Evolutionary conservation across 2,329 filamentous ascomycete genomes (phyloP), one percentile per base, ranked within the genome.

Genomic region (Ophiostoma angusticollis): DNA sequence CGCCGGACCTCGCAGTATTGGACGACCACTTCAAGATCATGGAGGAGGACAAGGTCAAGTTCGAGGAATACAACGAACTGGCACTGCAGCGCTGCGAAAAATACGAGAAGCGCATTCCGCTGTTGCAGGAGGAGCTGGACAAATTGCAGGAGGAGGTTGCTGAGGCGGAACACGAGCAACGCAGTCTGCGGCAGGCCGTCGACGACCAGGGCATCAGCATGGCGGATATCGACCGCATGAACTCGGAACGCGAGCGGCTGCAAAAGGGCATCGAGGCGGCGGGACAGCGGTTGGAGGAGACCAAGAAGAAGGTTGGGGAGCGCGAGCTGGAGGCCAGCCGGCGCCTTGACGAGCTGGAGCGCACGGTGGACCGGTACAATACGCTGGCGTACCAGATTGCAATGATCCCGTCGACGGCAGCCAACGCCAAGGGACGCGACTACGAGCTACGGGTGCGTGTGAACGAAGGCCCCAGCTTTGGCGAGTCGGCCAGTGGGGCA

Each of bases 161-260:
- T 42, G 81, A 84, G 50, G 82, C 81, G 0, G 87, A 96, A 47
- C 78, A 82, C 13, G 91, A 98, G 57, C 77, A 85, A 45, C 65
- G 75, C 30, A 70, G 72, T 22, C 69, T 98, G 9, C 89, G 96
- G 57, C 78, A 80, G 43, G 78, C 82, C 22, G 86, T 98, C 21
- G 91, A 96, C 58, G 79, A 81, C 50, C 85, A 93, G 55, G 91
- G 91, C 3, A 87, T 98, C 56, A 93, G 86, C 52, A 93, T 95
- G 62, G 83, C 91, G 62, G 91, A 98, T 70, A 96, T 98, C 55
- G 91, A 98, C 69, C 85, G 91, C 58, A 95, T 98, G 89, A 94
- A 86, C 50, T 80, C 84, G 25, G 91, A 98, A 58, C 79, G 87
- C 38, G 91, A 98, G 53, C 78, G 91, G 33, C 71, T 98, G n/a